Percentiles rank a stretch among this genome's conserved stretches.
Evolutionary conservation across 371 early-diverging fungal genomes (phyloP).

Genomic region (Lichtheimia ornata): DNA sequence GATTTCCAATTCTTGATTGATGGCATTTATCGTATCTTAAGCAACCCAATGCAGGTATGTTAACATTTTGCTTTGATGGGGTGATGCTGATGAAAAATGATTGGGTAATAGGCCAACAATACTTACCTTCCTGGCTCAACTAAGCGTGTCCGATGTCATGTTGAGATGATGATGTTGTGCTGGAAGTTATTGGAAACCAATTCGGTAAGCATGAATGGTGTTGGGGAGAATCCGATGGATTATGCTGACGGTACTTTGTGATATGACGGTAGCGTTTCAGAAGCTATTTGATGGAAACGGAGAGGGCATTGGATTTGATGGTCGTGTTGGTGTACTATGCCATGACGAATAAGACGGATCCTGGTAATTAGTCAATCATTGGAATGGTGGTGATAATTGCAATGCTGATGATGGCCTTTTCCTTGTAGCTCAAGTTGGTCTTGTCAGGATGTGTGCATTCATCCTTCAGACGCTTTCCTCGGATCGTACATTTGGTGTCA

Average conservation of each 20-base stretch:
- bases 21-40: conserved; percentile 75
- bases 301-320: conserved; percentile 66
- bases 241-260: neutral
- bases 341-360: conserved; percentile 61
- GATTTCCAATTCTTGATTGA: conserved; percentile 79
- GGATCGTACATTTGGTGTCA: conserved; percentile 73
- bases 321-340: conserved; percentile 67
- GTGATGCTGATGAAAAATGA: too few species aligned
- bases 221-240: neutral
- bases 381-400: neutral
- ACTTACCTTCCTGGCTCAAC: conserved; percentile 81
- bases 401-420: neutral
- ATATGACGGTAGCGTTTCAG: conserved; percentile 56
- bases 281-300: conserved; percentile 69
- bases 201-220: conserved; percentile 43
- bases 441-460: conserved; percentile 80
- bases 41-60: conserved; percentile 74
- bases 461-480: conserved; percentile 84
- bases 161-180: conserved; percentile 81
- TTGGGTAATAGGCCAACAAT: conserved; percentile 23
- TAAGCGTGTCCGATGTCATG: conserved; percentile 66
- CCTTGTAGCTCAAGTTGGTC: conserved; percentile 64
- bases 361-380: conserved; percentile 40
- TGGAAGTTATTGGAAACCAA: conserved; percentile 84
- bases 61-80: too few species aligned